Percentiles rank a stretch among this genome's conserved stretches.
Evolutionary conservation across 371 early-diverging fungal species (phyloP).

Genomic region (Mortierella sp.): DNA sequence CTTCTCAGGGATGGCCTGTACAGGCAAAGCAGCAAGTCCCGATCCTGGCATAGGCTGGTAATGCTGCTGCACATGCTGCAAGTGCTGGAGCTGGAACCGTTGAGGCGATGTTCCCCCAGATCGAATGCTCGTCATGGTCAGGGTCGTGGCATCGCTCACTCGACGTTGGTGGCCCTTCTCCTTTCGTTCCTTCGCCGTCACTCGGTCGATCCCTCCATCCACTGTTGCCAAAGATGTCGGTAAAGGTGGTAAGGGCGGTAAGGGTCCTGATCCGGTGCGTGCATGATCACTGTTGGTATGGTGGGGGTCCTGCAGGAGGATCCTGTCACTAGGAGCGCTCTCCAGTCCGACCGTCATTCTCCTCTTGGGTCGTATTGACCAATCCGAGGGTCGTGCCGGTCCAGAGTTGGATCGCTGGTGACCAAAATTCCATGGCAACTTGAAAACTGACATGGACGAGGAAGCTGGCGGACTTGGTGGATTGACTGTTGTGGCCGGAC

Average conservation of each 20-base stretch:
- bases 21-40: constrained; percentile 1
- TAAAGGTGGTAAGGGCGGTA: constrained; percentile 27
- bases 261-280: background rate
- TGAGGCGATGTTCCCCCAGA: constrained; percentile 15
- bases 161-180: constrained; percentile 33
- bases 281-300: background rate
- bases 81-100: constrained; percentile 13
- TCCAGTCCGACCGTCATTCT: background rate
- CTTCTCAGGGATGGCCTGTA: constrained; percentile 1
- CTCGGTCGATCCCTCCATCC: background rate
- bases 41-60: constrained; percentile 8
- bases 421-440: constrained; percentile 24
- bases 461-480: background rate
- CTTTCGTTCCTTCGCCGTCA: constrained; percentile 7
- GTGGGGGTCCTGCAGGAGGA: constrained; percentile 24
- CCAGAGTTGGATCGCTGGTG: constrained; percentile 49
- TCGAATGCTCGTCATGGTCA: constrained; percentile 16
- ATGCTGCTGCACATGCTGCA: constrained; percentile 11
- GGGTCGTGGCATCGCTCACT: constrained; percentile 38
- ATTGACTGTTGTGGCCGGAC: background rate
- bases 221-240: background rate
- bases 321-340: background rate
- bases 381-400: constrained; percentile 35
- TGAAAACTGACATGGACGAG: background rate
- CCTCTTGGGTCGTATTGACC: background rate